These are phyloP conservation scores for Garcia nutans DNA, from an alignment of 345 rosid genomes.

Conservation along the genomic window DNA sequence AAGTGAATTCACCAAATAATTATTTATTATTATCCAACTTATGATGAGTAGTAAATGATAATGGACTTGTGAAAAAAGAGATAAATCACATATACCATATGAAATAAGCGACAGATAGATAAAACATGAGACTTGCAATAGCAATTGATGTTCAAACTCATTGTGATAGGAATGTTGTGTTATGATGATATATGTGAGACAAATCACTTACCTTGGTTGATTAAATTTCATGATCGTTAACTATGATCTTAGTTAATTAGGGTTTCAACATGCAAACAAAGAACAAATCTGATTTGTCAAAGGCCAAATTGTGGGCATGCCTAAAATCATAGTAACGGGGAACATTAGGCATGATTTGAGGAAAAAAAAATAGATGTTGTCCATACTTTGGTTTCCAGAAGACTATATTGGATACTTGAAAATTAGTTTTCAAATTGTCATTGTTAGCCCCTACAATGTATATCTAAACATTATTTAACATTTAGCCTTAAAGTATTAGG, in stretches of 20 bases:
- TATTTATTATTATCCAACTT: too few species aligned
- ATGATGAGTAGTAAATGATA: not conserved
- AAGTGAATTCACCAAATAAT: too few species aligned
- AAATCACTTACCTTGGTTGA: slow-evolving; percentile 65
- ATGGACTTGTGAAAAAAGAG: not conserved
- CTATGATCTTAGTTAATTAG: slow-evolving; percentile 50
- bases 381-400: not conserved
- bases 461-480: too few species aligned
- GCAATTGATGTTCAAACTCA: not conserved
- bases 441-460: too few species aligned
- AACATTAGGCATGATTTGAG: not conserved
- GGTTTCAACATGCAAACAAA: slow-evolving; percentile 89
- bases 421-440: not conserved
- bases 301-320: slow-evolving; percentile 84
- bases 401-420: not conserved
- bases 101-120: too few species aligned
- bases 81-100: slow-evolving; percentile 4
- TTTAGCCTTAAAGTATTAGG: too few species aligned
- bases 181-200: not conserved
- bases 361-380: not conserved
- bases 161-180: not conserved
- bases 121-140: not conserved
- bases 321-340: slow-evolving; percentile 38
- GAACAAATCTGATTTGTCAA: slow-evolving; percentile 88
- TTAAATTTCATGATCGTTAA: slow-evolving; percentile 69